Evolutionary conservation across 352 stramenopile genomes (phyloP).

Genomic region (Phytophthora syringae): DNA sequence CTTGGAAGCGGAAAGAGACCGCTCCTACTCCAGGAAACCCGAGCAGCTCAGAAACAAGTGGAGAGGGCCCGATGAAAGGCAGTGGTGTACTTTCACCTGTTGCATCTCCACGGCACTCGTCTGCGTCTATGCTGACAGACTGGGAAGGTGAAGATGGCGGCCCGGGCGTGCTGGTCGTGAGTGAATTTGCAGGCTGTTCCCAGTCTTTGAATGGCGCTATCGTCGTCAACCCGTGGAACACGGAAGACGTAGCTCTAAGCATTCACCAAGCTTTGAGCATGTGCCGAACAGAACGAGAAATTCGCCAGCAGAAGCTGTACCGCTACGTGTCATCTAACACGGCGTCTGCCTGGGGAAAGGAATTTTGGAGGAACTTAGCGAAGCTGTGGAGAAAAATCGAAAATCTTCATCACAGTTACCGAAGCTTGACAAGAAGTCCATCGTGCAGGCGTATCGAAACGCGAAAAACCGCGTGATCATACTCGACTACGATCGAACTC

Average conservation of each 20-base stretch:
- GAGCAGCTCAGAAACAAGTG: neutral
- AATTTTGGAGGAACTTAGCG: slow-evolving; percentile 79
- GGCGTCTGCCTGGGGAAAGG: slow-evolving; percentile 80
- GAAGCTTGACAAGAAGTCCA: slow-evolving; percentile 61
- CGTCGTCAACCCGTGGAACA: slow-evolving; percentile 90
- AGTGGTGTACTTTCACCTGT: slow-evolving; percentile 29
- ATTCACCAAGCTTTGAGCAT: slow-evolving; percentile 89
- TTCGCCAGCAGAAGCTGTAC: slow-evolving; percentile 91
- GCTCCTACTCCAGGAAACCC: slow-evolving; percentile 3
- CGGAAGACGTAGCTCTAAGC: slow-evolving; percentile 80
- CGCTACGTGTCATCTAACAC: slow-evolving; percentile 90
- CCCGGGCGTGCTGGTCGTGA: slow-evolving; percentile 87
- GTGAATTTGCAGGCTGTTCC: slow-evolving; percentile 89
- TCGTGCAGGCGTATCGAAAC: slow-evolving; percentile 71
- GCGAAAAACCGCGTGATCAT: slow-evolving; percentile 88
- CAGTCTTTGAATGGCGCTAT: slow-evolving; percentile 89
- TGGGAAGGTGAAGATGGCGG: slow-evolving; percentile 84
- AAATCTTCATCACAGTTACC: slow-evolving; percentile 56
- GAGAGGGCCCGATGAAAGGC: slow-evolving; percentile 5
- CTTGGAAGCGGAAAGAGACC: neutral
- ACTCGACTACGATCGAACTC: slow-evolving; percentile 88
- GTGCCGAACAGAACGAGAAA: slow-evolving; percentile 81
- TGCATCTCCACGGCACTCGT: slow-evolving; percentile 35
- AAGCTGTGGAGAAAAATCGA: slow-evolving; percentile 68
- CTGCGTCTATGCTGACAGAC: slow-evolving; percentile 58